Conservation (phyloP, 176 grass and related monocot species). For the Lolium multiflorum region DNA sequence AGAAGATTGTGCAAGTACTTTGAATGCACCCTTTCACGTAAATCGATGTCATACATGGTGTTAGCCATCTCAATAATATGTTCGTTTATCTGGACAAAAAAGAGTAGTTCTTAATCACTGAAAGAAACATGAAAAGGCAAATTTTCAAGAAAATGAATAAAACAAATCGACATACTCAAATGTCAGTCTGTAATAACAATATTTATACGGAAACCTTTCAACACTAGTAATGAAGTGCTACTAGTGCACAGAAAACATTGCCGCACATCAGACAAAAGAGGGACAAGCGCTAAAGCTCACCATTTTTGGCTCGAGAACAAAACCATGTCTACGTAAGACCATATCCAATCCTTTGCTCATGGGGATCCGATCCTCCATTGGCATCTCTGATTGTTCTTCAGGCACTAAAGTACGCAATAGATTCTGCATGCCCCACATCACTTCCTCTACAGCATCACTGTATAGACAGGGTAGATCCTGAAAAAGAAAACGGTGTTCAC, state of each 20-base stretch:
- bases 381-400: neutral
- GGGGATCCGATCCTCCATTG: neutral
- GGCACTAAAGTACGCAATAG: neutral
- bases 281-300: neutral
- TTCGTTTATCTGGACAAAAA: slow-evolving; percentile 1
- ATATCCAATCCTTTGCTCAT: slow-evolving; percentile 10
- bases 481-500: neutral
- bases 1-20: neutral
- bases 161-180: neutral
- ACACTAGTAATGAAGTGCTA: neutral
- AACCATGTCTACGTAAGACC: neutral
- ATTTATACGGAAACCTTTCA: neutral
- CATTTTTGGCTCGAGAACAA: slow-evolving; percentile 1
- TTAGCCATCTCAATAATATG: neutral
- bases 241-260: neutral
- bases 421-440: neutral
- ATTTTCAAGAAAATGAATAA: neutral
- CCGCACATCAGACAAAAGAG: neutral
- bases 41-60: neutral
- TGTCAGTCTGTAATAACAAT: neutral
- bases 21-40: neutral
- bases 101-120: neutral
- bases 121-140: neutral
- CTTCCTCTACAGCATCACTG: neutral
- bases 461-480: neutral